phyloP scores from a whole-genome alignment of 2,329 filamentous ascomycete species.

The Colletotrichum salicis region DNA sequence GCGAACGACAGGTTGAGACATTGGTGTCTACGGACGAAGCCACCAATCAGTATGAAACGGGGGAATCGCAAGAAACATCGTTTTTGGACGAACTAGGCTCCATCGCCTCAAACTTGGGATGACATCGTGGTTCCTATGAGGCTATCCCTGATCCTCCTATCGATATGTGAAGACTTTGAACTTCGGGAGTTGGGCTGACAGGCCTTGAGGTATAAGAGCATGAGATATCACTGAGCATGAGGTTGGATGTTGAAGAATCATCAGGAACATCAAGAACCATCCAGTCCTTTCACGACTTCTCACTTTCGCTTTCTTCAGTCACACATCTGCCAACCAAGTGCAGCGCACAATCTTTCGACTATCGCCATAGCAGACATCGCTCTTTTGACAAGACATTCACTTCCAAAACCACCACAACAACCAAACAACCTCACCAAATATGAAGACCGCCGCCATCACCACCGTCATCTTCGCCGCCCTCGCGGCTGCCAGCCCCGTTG shows the following conservation, averaged over 20 bases:
- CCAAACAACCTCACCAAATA: conserved; percentile 28
- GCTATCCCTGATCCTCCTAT: background rate
- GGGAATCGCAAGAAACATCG: conserved; percentile 22
- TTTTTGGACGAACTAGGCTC: conserved; percentile 19
- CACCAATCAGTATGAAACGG: conserved; percentile 33
- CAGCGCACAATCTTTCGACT: background rate
- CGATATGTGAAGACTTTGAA: background rate
- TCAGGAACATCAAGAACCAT: background rate
- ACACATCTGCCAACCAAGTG: conserved; percentile 1
- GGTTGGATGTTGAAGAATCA: background rate
- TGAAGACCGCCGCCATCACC: conserved; percentile 48
- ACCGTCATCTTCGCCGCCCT: conserved; percentile 41
- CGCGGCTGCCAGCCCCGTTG: conserved; percentile 36
- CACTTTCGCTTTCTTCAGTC: background rate
- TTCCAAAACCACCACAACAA: background rate
- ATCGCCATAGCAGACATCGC: background rate
- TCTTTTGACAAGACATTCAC: conserved; percentile 13
- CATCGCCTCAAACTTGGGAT: conserved; percentile 16
- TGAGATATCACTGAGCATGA: background rate
- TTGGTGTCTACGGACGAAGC: conserved; percentile 9
- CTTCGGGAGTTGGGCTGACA: background rate
- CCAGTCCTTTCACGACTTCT: background rate
- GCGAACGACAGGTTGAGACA: conserved; percentile 17
- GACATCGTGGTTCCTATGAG: background rate
- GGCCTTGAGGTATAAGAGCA: conserved; percentile 17